Evolutionary conservation across 2,329 filamentous ascomycete species (phyloP), one percentile per base, ranked within the genome.

Genomic region (Ceratocystis ficicola): DNA sequence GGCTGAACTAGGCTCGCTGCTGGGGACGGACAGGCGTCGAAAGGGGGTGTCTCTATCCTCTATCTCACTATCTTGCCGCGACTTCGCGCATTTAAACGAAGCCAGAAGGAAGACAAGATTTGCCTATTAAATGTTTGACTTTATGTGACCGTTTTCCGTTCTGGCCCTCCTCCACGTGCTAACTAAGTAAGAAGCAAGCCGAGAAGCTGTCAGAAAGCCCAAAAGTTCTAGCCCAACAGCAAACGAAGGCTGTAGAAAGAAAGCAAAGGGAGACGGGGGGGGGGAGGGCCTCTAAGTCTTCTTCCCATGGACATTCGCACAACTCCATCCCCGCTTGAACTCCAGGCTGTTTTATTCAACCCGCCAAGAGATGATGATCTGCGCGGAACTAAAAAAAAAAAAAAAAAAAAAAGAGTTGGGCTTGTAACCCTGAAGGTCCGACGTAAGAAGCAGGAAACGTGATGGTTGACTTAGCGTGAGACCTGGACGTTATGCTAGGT

Each of bases 311-410:
- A 22, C 15, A 8, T 44, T 8, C 41, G 17, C 8, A 62, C 7
- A 10, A 25, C 28, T 30, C 25, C 52, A 12, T 28, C 52, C 32
- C 52, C 22, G 52, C 28, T 59, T 17, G 28, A 59, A 8, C 12
- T 59, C 22, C 8, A 32, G 28, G 52, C n/a, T 28, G 52, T n/a
- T 32, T 59, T 59, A 59, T 32, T 32, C 25, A 59, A 36, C 15
- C 52, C 28, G 52, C 52, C n/a, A 32, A 25, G 52, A 59, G 25
- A 59, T 59, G 52, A 59, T 32, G 52, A 59, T 59, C 52, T 59
- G 28, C 52, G 36, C 36, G 36, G 36, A 36, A 12, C 2, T 32
- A 3, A 30, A 30, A 5, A 30, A 30, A 8, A 57, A 1, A 5
- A 25, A 15, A 46, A n/a, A 4, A 52, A 52, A 52, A 52, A 52